Evolutionary conservation across 2,329 filamentous ascomycete genomes (phyloP).

Genomic region (Exophiala alcalophila): DNA sequence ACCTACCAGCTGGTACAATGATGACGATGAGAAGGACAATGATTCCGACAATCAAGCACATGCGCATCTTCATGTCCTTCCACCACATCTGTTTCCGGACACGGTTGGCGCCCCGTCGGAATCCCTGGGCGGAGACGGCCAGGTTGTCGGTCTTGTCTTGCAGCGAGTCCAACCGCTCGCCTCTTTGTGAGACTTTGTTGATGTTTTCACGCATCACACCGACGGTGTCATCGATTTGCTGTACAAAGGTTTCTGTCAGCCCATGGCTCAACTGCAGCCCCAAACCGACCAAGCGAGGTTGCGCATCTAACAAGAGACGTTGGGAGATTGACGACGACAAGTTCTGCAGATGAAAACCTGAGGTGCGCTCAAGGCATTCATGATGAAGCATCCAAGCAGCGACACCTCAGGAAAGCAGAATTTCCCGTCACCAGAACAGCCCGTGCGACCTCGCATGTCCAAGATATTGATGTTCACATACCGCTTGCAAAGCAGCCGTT

Average conservation of each 20-base stretch:
- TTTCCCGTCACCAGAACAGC: background rate
- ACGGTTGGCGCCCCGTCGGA: constrained; percentile 92
- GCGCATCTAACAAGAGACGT: background rate
- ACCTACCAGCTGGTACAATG: constrained; percentile 84
- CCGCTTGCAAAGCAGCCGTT: constrained; percentile 75
- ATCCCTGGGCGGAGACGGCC: constrained; percentile 86
- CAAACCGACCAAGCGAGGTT: too few species aligned
- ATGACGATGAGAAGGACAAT: constrained; percentile 90
- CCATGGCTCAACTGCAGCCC: background rate
- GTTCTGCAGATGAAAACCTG: background rate
- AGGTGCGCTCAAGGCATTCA: background rate
- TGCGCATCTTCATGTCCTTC: constrained; percentile 99
- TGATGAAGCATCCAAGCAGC: constrained; percentile 4
- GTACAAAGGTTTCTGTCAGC: constrained; percentile 20
- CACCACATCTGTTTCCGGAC: constrained; percentile 99
- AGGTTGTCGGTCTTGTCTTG: constrained; percentile 94
- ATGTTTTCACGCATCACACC: constrained; percentile 97
- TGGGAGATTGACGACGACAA: background rate
- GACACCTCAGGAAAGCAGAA: constrained; percentile 12
- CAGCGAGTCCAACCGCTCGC: constrained; percentile 79
- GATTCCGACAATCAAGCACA: constrained; percentile 88
- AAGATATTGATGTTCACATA: constrained; percentile 62
- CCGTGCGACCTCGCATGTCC: too few species aligned
- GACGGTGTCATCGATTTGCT: constrained; percentile 98
- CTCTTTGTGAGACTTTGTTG: constrained; percentile 92